Evolutionary conservation across 2,329 filamentous ascomycete genomes (phyloP).

Genomic region (Aspergillus oerlinghausenensis): DNA sequence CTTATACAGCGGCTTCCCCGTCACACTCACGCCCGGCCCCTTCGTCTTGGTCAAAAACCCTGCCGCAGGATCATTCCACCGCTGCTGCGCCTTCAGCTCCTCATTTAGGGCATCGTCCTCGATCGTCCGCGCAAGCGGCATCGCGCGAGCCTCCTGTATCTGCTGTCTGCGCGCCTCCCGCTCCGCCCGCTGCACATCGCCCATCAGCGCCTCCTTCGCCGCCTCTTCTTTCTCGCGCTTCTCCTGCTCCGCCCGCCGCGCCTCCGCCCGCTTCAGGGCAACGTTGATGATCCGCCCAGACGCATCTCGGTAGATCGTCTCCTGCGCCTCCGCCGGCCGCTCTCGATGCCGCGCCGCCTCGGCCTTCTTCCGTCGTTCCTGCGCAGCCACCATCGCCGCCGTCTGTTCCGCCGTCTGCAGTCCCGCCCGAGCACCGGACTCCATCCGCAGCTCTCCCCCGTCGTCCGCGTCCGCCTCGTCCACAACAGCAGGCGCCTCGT

Average conservation of each 20-base stretch:
- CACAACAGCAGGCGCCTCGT: constrained; percentile 44
- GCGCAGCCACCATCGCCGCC: constrained; percentile 61
- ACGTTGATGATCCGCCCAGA: constrained; percentile 92
- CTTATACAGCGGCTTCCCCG: constrained; percentile 65
- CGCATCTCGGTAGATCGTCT: constrained; percentile 94
- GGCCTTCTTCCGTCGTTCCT: constrained; percentile 52
- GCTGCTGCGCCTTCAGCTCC: constrained; percentile 67
- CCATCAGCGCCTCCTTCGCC: constrained; percentile 67
- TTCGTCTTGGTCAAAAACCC: constrained; percentile 63
- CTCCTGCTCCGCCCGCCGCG: constrained; percentile 72
- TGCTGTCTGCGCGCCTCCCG: constrained; percentile 61
- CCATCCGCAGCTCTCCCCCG: constrained; percentile 59
- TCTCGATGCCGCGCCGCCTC: constrained; percentile 42
- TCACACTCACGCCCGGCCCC: constrained; percentile 40
- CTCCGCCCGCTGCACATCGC: constrained; percentile 75
- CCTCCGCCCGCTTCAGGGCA: constrained; percentile 82
- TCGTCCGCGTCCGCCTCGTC: constrained; percentile 38
- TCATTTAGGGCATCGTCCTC: constrained; percentile 85
- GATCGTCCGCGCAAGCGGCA: constrained; percentile 72
- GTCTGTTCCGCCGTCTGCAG: constrained; percentile 81
- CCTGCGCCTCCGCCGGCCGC: constrained; percentile 50
- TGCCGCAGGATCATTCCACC: constrained; percentile 95
- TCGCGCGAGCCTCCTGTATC: constrained; percentile 74
- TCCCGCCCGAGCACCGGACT: constrained; percentile 80
- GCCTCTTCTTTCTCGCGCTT: constrained; percentile 60